Evolutionary conservation across 2,329 filamentous ascomycete genomes (phyloP), one percentile per base, ranked within the genome.

Genomic region (Hymenoscyphus salicellus): DNA sequence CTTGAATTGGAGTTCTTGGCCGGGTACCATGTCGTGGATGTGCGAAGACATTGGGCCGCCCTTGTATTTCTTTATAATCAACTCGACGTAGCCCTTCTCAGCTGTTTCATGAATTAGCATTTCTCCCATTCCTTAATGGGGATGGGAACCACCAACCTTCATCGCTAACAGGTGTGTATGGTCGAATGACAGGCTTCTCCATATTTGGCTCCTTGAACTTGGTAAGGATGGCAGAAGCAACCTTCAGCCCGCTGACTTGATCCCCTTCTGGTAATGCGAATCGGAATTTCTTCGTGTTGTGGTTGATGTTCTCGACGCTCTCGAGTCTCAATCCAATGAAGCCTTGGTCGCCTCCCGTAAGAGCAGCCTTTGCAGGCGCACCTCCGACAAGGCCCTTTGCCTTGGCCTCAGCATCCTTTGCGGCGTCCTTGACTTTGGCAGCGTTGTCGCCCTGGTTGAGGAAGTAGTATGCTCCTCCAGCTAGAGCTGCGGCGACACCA

Each of bases 281-380:
- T 72, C 91, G 88, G 76, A 98, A 84, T 73, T 86, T 89, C 87
- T 98, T 98, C 73, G 93, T 96, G 84, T 98, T 98, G 84, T 93
- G 90, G 83, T 92, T 97, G 80, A 97, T 79, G 56, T 83, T 80
- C 80, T 96, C 90, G 59, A 93, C 85, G 63, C 89, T 87, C 63
- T 92, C 86, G 63, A 98, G 83, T 80, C 90, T 88, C 71, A 98
- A 84, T 68, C 87, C 88, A 69, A 97, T 78, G 80, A 93, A 98
- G 71, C 92, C 93, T 79, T 97, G 93, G 67, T 96, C 92, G 70
- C 92, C 92, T 70, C 94, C 93, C 38, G 85, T 90, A 78, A 98
- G 89, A 64, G 83, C 81, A 36, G 69, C 75, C 62, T 77, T 77
- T 41, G 76, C 78, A 52, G 78, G 63, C 30, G 75, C 73, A 66